Evolutionary conservation across 257 asterid genomes (phyloP).

Genomic region (Petunia axillaris): DNA sequence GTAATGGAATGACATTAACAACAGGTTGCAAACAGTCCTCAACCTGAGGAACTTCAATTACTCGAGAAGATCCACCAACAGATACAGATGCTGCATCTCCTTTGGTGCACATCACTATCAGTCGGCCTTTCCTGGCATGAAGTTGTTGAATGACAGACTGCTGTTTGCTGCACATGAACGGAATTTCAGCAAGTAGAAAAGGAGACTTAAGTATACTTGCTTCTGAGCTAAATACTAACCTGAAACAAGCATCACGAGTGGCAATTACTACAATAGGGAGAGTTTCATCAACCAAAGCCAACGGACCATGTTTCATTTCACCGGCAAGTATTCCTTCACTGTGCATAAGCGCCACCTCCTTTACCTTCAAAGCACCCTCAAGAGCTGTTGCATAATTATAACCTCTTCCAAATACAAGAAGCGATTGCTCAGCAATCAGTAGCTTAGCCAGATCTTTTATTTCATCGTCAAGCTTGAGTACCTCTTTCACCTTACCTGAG

Average conservation of each 20-base stretch:
- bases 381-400: conserved; percentile 92
- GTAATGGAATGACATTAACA: conserved; percentile 86
- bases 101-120: conserved; percentile 85
- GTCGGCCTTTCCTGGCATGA: conserved; percentile 96
- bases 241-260: conserved; percentile 94
- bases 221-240: conserved; percentile 45
- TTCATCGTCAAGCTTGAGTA: conserved; percentile 86
- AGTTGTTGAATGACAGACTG: conserved; percentile 98
- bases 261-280: conserved; percentile 93
- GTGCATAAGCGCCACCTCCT: conserved; percentile 98
- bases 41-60: conserved; percentile 85
- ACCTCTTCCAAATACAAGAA: conserved; percentile 96
- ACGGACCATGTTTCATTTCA: conserved; percentile 98
- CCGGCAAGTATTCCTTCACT: conserved; percentile 99
- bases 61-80: conserved; percentile 85
- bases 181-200: neutral
- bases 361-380: conserved; percentile 98
- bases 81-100: conserved; percentile 88
- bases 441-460: conserved; percentile 84
- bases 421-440: conserved; percentile 84
- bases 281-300: conserved; percentile 94
- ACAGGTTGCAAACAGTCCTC: conserved; percentile 98
- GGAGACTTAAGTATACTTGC: neutral
- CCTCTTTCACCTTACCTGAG: conserved; percentile 86
- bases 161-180: conserved; percentile 67